These are phyloP conservation scores for Telopea speciosissima DNA, from an alignment of 177 flowering plant species.

Conservation along the genomic window DNA sequence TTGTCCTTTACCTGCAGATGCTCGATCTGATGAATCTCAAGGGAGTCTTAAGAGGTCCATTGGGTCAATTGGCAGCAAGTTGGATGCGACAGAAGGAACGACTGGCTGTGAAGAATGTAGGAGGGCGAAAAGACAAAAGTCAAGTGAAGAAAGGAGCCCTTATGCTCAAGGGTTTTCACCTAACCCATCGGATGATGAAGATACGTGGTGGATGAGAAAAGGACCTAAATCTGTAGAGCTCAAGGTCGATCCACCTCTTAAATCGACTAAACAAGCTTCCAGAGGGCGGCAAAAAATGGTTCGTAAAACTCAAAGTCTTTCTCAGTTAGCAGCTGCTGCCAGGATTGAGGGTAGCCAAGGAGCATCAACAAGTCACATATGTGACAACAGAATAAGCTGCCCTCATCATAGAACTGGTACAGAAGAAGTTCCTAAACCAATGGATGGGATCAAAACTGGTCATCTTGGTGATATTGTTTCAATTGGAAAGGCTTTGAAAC, in stretches of 20 bases:
- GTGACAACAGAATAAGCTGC: constrained; percentile 73
- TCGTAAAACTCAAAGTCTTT: constrained; percentile 86
- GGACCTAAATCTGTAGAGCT: constrained; percentile 53
- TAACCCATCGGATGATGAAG: constrained; percentile 68
- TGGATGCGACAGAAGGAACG: constrained; percentile 50
- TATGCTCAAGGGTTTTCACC: constrained; percentile 37
- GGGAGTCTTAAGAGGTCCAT: constrained; percentile 43
- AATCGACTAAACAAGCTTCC: constrained; percentile 55
- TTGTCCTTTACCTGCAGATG: constrained; percentile 22
- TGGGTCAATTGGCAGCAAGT: constrained; percentile 31
- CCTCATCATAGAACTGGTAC: constrained; percentile 63
- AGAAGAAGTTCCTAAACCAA: constrained; percentile 50
- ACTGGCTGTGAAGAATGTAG: constrained; percentile 92
- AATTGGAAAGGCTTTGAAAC: constrained; percentile 65
- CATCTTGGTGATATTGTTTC: constrained; percentile 45
- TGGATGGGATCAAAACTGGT: constrained; percentile 30
- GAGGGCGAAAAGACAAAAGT: constrained; percentile 65
- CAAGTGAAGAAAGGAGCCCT: constrained; percentile 54
- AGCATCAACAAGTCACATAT: constrained; percentile 93
- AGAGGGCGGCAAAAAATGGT: constrained; percentile 76
- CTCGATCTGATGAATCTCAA: constrained; percentile 53
- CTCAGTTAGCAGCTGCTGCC: constrained; percentile 80
- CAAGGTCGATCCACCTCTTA: constrained; percentile 67
- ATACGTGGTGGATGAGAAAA: constrained; percentile 84
- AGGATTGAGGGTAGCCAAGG: constrained; percentile 99